Evolutionary conservation across 768 basidiomycete species (phyloP), one percentile per base, ranked within the genome.

Genomic region (Lactarius akahatsu): DNA sequence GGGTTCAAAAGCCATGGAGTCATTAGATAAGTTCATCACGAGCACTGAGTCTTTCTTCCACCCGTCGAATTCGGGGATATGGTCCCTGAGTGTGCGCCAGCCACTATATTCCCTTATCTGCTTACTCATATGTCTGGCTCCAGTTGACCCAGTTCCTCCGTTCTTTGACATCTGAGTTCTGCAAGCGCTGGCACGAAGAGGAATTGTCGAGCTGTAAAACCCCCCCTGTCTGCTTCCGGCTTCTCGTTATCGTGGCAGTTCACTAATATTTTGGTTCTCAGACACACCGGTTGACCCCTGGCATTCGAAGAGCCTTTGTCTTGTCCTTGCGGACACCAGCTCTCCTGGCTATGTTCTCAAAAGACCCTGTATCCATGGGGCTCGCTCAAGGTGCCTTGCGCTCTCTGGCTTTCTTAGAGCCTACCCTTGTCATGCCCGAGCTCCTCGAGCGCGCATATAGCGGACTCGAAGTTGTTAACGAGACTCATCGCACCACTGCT

Each of bases 1-100:
- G 0, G 96, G 96, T 18, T 94, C 91, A 2, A 90, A 85, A 73
- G 92, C 95, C 23, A 81, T 98, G 66, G 93, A 96, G 71, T 88
- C 92, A 16, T 79, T 98, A 32, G 91, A 92, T 71, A 88, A 88
- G 70, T 78, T 98, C 50, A 86, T 98, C 67, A 96, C 92, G 16
- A 95, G 92, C 71, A 92, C 91, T 7, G 96, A 98, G 73, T 87
- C 90, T 0, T 96, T 91, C 80, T 98, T 98, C 78, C 96, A 98
- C 75, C 96, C 96, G 1, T 92, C 92, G 4, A 97, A 97, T 74
- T 87, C 88, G 36, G 96, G 96, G 4, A 78, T 82, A 36, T 97
- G 94, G 92, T 90, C 92, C 4, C 74, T 83, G 62, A 74, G 79
- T 66, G 87, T 90, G 70, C 66, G 82, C 74, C 40, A 28, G 50